These are phyloP conservation scores for Lentinula guzmanii DNA, from an alignment of 768 basidiomycete genomes.

Conservation along the genomic window DNA sequence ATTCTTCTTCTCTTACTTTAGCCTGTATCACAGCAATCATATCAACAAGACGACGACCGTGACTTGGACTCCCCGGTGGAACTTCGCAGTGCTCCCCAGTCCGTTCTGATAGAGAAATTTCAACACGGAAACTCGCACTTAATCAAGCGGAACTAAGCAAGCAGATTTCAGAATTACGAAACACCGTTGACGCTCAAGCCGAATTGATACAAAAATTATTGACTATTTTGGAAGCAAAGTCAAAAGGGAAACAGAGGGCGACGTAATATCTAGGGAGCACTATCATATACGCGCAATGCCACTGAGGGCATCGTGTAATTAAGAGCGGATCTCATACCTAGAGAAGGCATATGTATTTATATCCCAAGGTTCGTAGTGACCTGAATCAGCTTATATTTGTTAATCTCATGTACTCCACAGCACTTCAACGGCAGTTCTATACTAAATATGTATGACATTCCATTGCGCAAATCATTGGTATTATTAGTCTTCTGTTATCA, in stretches of 20 bases:
- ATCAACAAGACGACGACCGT: conserved; percentile 1
- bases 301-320: too few relatives aligned
- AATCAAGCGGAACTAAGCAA: conserved; percentile 61
- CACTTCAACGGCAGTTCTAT: too few relatives aligned
- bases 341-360: neutral
- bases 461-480: too few relatives aligned
- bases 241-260: conserved; percentile 2
- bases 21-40: neutral
- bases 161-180: conserved; percentile 56
- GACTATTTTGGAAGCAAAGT: conserved; percentile 20
- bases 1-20: neutral
- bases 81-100: neutral
- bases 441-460: too few relatives aligned
- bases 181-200: conserved; percentile 54
- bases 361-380: neutral
- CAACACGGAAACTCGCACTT: conserved; percentile 56
- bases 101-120: conserved; percentile 31
- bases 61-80: conserved; percentile 8
- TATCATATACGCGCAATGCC: neutral
- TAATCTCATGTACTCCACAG: too few relatives aligned
- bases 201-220: conserved; percentile 38
- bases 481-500: too few relatives aligned
- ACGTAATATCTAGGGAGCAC: neutral
- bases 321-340: too few relatives aligned
- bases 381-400: neutral